Percentiles rank a stretch among this genome's conserved stretches.
Evolutionary conservation across 2,329 filamentous ascomycete species (phyloP).

Genomic region (Botrytis paeoniae): DNA sequence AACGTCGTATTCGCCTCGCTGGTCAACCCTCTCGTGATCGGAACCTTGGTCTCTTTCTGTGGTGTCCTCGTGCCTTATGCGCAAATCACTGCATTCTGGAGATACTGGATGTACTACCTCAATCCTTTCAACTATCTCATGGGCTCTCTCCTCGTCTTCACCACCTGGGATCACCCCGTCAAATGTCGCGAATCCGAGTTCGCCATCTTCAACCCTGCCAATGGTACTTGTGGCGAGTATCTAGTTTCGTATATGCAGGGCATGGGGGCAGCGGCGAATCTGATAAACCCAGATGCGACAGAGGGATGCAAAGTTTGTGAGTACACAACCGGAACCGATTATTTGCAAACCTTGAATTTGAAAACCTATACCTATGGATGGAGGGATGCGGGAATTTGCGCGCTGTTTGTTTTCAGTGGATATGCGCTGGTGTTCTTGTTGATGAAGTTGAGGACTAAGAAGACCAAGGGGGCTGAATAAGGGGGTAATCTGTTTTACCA

Average conservation of each 20-base stretch:
- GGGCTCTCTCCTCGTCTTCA: constrained; percentile 53
- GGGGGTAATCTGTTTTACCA: background rate
- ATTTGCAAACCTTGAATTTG: constrained; percentile 57
- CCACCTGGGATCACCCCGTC: constrained; percentile 47
- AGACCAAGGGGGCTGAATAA: constrained; percentile 43
- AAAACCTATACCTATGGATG: constrained; percentile 61
- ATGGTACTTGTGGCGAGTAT: constrained; percentile 60
- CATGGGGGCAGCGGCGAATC: constrained; percentile 47
- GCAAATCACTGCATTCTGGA: constrained; percentile 68
- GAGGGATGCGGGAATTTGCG: constrained; percentile 57
- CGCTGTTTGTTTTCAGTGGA: constrained; percentile 43
- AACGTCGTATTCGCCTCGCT: constrained; percentile 59
- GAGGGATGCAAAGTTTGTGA: constrained; percentile 58
- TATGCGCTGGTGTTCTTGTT: constrained; percentile 46
- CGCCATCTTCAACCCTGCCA: constrained; percentile 41
- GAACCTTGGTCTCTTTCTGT: constrained; percentile 66
- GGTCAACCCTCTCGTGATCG: constrained; percentile 54
- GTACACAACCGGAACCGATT: constrained; percentile 57
- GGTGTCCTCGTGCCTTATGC: constrained; percentile 70
- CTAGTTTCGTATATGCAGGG: constrained; percentile 50
- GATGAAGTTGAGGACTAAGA: constrained; percentile 50
- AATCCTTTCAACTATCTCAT: constrained; percentile 63
- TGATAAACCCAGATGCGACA: constrained; percentile 59
- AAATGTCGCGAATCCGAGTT: constrained; percentile 49
- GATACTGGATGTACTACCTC: constrained; percentile 48